Evolutionary conservation across 225 moss, liverwort and hornwort genomes (phyloP), one percentile per base, ranked within the genome.

Genomic region (Pleurozium schreberi): DNA sequence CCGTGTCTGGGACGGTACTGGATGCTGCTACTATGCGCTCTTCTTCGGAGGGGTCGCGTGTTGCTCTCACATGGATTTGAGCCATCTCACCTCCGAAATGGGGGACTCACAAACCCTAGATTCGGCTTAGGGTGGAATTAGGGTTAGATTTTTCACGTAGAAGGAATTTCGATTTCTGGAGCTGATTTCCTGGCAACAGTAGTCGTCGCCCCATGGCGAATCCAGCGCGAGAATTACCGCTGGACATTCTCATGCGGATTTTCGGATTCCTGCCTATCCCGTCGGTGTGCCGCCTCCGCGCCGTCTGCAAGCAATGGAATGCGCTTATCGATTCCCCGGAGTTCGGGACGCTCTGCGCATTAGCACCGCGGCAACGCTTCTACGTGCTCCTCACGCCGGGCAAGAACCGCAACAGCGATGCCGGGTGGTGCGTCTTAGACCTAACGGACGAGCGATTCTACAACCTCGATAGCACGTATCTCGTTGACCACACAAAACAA

Each of bases 241-340:
- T 80, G 33, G 91, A 91, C 81, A 85, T 91, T 76, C 88, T 91
- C 49, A 84, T 80, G 88, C 81, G 84, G 16, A 84, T 91, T 71
- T 85, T 91, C 52, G 85, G 84, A 63, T 85, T 88, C 66, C 81
- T 91, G 52, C 81, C 91, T 23, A 74, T 91, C 2, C 88, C 85
- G 43, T 85, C 91, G 28, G 84, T 91, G 34, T 91, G 88, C 81
- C 84, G 91, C 58, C 88, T 88, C 47, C 91, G 91, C 52, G 80
- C 83, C 55, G 88, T 91, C n/a, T 88, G 88, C 58, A 88, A 88
- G 85, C 80, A 88, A 65, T 91, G 91, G 91, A 88, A 88, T 59
- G 58, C 88, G 5, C 81, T 88, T 16, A 91, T 91, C 34, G 73
- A 84, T 47, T 90, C 90, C 5, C 87, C 87, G 17, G 90, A 87